Base-by-base conservation (phyloP, 2,329 filamentous ascomycete genomes). In the Sporothrix mexicana region DNA sequence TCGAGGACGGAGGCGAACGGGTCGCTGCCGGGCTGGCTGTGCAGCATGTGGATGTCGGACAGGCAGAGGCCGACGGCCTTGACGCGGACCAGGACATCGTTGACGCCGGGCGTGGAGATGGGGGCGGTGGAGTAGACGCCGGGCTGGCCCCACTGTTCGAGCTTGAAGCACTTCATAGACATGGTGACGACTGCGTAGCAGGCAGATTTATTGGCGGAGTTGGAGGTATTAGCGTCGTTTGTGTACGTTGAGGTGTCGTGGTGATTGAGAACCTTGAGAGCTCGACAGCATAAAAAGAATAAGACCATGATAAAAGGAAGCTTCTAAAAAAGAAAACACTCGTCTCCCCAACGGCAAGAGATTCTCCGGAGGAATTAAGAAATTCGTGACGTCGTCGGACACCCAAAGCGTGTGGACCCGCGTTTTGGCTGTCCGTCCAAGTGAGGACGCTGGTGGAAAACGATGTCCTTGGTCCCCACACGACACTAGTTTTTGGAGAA, bases 1-100 rank as follows among this genome's bases (percentile, higher is more conserved):
- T 70, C 55, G 0, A 70, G 41, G 6, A 13, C 69, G 1, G 17
- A 17, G 13, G 69, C 69, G 36, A 36, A 70, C 6, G 69, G 69
- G 13, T 70, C 69, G 6, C 55, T 49, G 17, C 69, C 69, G 53
- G 69, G 53, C 15, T 47, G 4, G 69, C 53, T 61, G 69, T 62
- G 69, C 53, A 70, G 49, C 69, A 70, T 70, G 55, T 70, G 69
- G 15, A 70, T 23, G 41, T 70, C 69, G 15, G 69, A 70, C 6
- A 49, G 12, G 23, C 69, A 70, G 4, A 70, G 20, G 23, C 69
- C 69, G 15, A 70, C 69, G 20, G 69, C 69, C 69, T 70, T 70
- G 55, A 70, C 69, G 43, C 69, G 69, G 5, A 70, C 69, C 12
- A 70, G 55, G 36, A 70, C 69, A 23, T 70, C 69, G 55, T 49